phyloP scores from a whole-genome alignment of 1,139 yeast genomes.

The Yamadazyma sp. region DNA sequence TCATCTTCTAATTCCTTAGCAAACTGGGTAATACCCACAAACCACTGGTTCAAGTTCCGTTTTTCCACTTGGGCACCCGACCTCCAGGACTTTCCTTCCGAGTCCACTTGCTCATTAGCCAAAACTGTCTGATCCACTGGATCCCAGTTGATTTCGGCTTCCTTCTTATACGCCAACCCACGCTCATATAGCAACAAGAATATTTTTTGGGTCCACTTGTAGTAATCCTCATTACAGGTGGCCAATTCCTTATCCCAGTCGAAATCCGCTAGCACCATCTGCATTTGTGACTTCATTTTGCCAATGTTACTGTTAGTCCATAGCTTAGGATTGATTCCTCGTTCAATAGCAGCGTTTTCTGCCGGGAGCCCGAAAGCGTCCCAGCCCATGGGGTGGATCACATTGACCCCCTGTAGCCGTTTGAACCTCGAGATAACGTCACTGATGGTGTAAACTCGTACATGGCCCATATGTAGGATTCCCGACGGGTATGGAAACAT shows the following conservation, averaged over 20 bases:
- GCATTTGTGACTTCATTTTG: conserved; percentile 84
- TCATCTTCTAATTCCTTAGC: conserved; percentile 69
- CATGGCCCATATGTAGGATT: conserved; percentile 85
- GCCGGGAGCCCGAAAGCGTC: conserved; percentile 99
- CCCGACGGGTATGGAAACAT: conserved; percentile 99
- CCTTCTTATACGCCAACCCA: conserved; percentile 80
- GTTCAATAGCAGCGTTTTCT: conserved; percentile 93
- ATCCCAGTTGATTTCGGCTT: conserved; percentile 95
- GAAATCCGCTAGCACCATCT: conserved; percentile 75
- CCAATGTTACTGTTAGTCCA: conserved; percentile 82
- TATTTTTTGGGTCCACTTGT: conserved; percentile 88
- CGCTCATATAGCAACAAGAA: conserved; percentile 69
- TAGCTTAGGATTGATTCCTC: conserved; percentile 70
- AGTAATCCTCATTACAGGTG: conserved; percentile 87
- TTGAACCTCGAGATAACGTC: conserved; percentile 81
- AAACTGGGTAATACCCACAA: conserved; percentile 80
- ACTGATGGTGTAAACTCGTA: conserved; percentile 86
- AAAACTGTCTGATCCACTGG: conserved; percentile 91
- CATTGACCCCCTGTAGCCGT: conserved; percentile 71
- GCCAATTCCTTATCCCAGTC: conserved; percentile 92
- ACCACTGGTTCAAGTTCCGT: conserved; percentile 83
- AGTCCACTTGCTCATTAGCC: conserved; percentile 95
- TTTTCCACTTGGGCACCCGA: conserved; percentile 95
- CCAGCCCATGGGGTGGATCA: conserved; percentile 98
- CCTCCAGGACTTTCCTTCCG: conserved; percentile 91